Conservation (phyloP, 257 asterid genomes). For the Anisodus tanguticus region DNA sequence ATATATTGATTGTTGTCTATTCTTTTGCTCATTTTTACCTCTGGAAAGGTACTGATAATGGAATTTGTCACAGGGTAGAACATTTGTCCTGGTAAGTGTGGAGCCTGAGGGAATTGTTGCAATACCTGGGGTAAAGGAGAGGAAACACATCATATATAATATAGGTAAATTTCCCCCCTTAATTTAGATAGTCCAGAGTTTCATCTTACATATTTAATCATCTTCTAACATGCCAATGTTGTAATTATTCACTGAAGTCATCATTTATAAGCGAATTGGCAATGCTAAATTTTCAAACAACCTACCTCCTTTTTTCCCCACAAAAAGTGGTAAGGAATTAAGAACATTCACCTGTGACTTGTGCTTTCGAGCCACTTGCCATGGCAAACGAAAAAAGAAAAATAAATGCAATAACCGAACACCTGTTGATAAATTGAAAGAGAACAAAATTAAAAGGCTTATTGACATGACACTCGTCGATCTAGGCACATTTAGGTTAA, state of each 20-base stretch:
- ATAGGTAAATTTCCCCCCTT: conserved; percentile 51
- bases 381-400: not conserved
- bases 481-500: not conserved
- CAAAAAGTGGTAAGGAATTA: not conserved
- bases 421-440: not conserved
- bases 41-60: not conserved
- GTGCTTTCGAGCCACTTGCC: not conserved
- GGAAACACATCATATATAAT: conserved; percentile 57
- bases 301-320: not conserved
- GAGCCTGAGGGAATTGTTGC: conserved; percentile 86
- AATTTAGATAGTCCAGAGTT: conserved; percentile 14
- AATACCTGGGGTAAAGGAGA: conserved; percentile 62
- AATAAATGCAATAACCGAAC: not conserved
- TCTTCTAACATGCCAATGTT: not conserved
- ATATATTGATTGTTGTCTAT: conserved; percentile 6
- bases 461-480: not conserved
- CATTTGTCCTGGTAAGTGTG: conserved; percentile 62
- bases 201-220: not conserved
- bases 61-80: conserved; percentile 49
- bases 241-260: not conserved
- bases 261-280: not conserved
- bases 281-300: not conserved
- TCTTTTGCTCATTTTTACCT: conserved; percentile 1
- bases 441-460: conserved; percentile 6
- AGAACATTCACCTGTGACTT: conserved; percentile 3